Base-by-base conservation (phyloP, 495 filamentous ascomycete species). In the Aspergillus carlsbadensis region DNA sequence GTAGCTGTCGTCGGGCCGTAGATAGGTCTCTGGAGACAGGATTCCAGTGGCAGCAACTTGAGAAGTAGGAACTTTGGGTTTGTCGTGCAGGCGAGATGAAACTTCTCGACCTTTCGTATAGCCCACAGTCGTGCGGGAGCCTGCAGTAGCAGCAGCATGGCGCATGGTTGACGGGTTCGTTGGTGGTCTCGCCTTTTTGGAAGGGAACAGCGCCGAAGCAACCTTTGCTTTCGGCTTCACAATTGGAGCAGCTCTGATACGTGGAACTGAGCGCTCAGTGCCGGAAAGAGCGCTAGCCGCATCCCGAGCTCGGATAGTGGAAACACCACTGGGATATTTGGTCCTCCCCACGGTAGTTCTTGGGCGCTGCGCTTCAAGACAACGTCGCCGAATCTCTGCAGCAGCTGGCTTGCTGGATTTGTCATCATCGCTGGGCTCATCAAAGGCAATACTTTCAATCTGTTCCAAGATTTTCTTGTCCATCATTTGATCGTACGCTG, bases 51-150 rank as follows among this genome's bases (percentile, higher is more conserved):
- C 58, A 3, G 48, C 55, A 15, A 65, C 36, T 41, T 57, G 56
- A 37, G 66, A 60, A 2, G 53, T 46, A 26, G 59, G 41, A 5
- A 44, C 56, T 2, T 55, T 22, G 18, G 52, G 26, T 15, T 67
- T 69, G 44, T 70, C 70, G 39, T 70, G 68, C 59, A 84, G 55
- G 5, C 63, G 72, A 10, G 76, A 72, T 7, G 86, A 86, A 13
- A 85, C 80, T 14, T 77, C 78, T 14, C 91, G 80, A 24, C 92
- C 90, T 64, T 87, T 89, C 48, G 83, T 84, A 65, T 92, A 93
- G 6, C 91, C 91, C 24, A 96, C 71, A 0, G 92, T 96, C 43
- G 82, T 88, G 49, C 83, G 81, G 11, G 91, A 92, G 10, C 79
- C 81, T n/a, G 73, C 78, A 6, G 75, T 78, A 17, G 88, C 87